Percentiles rank a stretch among this genome's conserved stretches.
phyloP scores from a whole-genome alignment of 192 early-diverging fungal genomes.

The Lunasporangiospora selenospora region DNA sequence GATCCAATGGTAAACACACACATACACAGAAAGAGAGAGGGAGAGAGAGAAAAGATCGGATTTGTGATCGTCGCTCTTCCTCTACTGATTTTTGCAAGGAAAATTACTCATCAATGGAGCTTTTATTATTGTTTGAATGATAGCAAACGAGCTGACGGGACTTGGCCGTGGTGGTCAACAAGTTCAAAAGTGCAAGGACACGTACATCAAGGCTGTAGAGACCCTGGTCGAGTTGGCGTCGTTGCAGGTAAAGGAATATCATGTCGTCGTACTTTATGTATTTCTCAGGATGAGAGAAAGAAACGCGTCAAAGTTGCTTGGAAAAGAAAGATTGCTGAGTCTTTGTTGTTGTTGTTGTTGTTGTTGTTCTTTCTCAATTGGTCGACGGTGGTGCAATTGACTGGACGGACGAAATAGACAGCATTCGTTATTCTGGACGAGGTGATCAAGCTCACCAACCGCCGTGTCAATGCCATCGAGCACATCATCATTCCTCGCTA shows the following conservation, averaged over 20 bases:
- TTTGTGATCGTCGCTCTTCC: too few relatives aligned
- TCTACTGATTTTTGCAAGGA: too few relatives aligned
- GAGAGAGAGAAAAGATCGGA: too few relatives aligned
- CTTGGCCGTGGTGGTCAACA: slow-evolving; percentile 98
- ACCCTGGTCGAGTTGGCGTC: slow-evolving; percentile 98
- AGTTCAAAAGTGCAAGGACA: slow-evolving; percentile 92
- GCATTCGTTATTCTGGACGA: slow-evolving; percentile 99
- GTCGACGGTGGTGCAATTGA: too few relatives aligned
- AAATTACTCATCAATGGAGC: too few relatives aligned
- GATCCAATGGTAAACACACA: slow-evolving; percentile 80
- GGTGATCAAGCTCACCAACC: slow-evolving; percentile 99
- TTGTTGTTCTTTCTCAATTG: too few relatives aligned
- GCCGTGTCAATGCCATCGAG: slow-evolving; percentile 99
- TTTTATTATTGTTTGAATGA: background rate
- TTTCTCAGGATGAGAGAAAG: too few relatives aligned
- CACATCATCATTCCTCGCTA: slow-evolving; percentile 98
- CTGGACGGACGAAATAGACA: slow-evolving; percentile 67
- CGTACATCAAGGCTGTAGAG: slow-evolving; percentile 93
- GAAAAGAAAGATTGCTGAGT: too few relatives aligned
- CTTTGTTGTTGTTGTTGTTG: too few relatives aligned
- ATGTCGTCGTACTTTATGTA: background rate
- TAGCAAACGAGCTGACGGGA: slow-evolving; percentile 97
- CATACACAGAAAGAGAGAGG: too few relatives aligned
- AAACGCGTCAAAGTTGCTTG: too few relatives aligned
- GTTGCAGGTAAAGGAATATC: slow-evolving; percentile 72